Percentiles rank a stretch among this genome's conserved stretches.
Conservation (phyloP, 2,329 filamentous ascomycete species). For the Didymella glomerata region DNA sequence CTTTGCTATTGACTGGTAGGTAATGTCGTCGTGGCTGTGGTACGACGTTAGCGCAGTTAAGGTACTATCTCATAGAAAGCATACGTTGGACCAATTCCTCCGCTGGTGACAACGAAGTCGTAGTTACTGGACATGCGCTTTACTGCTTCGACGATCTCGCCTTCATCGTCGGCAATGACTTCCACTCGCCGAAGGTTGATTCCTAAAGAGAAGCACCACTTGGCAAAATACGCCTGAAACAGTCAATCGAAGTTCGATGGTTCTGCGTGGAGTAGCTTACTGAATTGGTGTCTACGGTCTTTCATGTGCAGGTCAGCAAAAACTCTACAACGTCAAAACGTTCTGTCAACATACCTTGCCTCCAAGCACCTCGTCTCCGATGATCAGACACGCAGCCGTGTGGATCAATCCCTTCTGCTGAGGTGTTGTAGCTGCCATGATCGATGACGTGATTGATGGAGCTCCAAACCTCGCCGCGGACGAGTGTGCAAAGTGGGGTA, state of each 20-base stretch:
- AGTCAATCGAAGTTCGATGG: neutral
- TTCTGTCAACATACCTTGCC: constrained; percentile 74
- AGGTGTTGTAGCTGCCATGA: constrained; percentile 56
- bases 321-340: neutral
- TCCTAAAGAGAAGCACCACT: constrained; percentile 71
- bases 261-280: constrained; percentile 29
- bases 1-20: constrained; percentile 91
- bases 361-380: constrained; percentile 95
- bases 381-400: constrained; percentile 91
- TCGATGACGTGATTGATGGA: constrained; percentile 50
- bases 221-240: constrained; percentile 64
- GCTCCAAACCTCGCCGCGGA: constrained; percentile 48
- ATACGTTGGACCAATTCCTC: constrained; percentile 94
- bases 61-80: constrained; percentile 43
- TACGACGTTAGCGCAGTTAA: constrained; percentile 20
- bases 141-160: constrained; percentile 87
- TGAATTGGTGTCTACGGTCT: constrained; percentile 74
- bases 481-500: constrained; percentile 64
- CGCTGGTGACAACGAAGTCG: constrained; percentile 94
- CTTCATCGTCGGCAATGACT: constrained; percentile 91
- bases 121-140: constrained; percentile 87
- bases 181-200: constrained; percentile 84
- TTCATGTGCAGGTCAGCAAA: constrained; percentile 32
- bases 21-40: constrained; percentile 91
- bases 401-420: constrained; percentile 75